Evolutionary conservation across 2,329 filamentous ascomycete genomes (phyloP).

Genomic region (Cladosporium sp.): DNA sequence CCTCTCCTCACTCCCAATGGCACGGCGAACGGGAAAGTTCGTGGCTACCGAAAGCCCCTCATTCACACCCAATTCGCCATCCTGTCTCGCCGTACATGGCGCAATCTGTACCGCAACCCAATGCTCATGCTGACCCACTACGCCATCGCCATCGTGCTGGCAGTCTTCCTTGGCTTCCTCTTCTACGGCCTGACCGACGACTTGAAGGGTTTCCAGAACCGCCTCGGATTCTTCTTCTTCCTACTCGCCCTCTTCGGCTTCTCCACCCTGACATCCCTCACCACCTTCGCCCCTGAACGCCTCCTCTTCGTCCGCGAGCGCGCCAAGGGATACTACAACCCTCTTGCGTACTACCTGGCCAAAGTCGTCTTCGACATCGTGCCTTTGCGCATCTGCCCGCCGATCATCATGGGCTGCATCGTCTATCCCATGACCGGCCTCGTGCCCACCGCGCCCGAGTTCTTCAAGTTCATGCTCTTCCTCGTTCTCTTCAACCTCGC

Average conservation of each 20-base stretch:
- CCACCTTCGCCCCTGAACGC: slow-evolving; percentile 86
- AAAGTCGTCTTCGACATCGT: slow-evolving; percentile 99
- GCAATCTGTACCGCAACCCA: slow-evolving; percentile 93
- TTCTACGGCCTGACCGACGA: slow-evolving; percentile 97
- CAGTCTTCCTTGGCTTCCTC: slow-evolving; percentile 88
- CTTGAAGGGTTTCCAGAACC: slow-evolving; percentile 96
- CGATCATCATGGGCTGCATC: slow-evolving; percentile 91
- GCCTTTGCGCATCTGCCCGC: slow-evolving; percentile 87
- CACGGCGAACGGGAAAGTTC: slow-evolving; percentile 51
- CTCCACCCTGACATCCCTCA: slow-evolving; percentile 89
- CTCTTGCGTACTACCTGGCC: slow-evolving; percentile 87
- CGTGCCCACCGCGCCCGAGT: slow-evolving; percentile 74
- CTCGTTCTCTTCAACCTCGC: slow-evolving; percentile 95
- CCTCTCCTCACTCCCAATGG: slow-evolving; percentile 48
- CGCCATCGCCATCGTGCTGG: slow-evolving; percentile 90
- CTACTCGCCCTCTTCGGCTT: slow-evolving; percentile 93
- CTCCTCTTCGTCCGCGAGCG: slow-evolving; percentile 88
- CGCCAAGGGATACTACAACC: slow-evolving; percentile 94
- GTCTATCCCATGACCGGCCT: slow-evolving; percentile 98
- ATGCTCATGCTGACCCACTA: slow-evolving; percentile 99
- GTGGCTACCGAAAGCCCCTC: slow-evolving; percentile 77
- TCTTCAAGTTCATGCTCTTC: slow-evolving; percentile 87
- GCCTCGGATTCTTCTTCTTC: slow-evolving; percentile 96
- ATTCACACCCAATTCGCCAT: slow-evolving; percentile 81
- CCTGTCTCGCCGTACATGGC: slow-evolving; percentile 87